Evolutionary conservation across 1,284 basidiomycete species (phyloP), one percentile per base, ranked within the genome.

Genomic region (Fomes fomentarius): DNA sequence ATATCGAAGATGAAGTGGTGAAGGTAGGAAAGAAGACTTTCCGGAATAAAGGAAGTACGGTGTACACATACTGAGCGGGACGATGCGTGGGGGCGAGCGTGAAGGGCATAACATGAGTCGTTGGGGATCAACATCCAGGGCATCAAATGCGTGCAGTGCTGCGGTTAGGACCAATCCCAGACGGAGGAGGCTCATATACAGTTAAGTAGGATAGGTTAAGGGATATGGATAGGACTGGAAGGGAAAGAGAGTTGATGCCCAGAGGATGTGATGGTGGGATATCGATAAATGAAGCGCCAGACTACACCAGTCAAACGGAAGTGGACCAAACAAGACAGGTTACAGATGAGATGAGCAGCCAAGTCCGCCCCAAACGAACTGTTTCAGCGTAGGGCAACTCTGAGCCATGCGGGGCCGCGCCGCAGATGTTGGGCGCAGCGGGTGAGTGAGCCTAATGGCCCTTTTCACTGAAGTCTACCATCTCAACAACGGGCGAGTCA

Each of bases 381-480:
- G 46, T 37, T 47, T 26, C 24, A 41, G 22, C 4, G 39, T 41
- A 26, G 26, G n/a, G 28, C 37, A 33, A 33, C 28, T 41, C 26
- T 21, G 4, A 19, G 12, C 15, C 34, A 17, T 17, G 14, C 9
- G 22, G 47, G 37, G 17, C 22, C 35, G 9, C 30, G 26, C 47
- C 19, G 30, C 42, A 35, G 53, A 51, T 45, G 49, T 12, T 24
- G 12, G 38, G 38, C 38, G 38, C 10, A 22, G 54, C 21, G 49
- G 54, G 52, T 54, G 50, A 49, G 35, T 30, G 38, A 41, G 34
- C 54, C 50, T 62, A 63, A 26, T 57, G 49, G 40, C 50, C 53
- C 55, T 66, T 66, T 60, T 66, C 64, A 53, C 54, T 62, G 47
- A 62, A 58, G 56, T 65, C 58, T 38, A 50, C 51, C 65, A 67